These are phyloP conservation scores for Emergomyces orientalis DNA, from an alignment of 2,329 filamentous ascomycete genomes.

Conservation along the genomic window DNA sequence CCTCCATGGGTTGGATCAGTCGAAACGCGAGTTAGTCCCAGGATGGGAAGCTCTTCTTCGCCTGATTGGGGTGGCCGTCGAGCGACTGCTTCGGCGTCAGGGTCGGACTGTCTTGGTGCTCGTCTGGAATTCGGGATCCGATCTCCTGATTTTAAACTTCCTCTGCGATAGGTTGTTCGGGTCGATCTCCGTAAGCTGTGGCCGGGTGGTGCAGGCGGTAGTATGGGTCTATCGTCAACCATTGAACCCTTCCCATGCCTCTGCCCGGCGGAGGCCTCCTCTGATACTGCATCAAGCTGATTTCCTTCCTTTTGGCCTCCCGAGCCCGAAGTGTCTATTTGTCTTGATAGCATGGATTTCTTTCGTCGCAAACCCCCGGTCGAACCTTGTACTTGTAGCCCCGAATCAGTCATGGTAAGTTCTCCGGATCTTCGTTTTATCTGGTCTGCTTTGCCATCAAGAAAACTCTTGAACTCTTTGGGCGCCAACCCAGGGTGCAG, in stretches of 20 bases:
- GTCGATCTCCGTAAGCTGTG: constrained; percentile 81
- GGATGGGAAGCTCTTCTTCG: constrained; percentile 26
- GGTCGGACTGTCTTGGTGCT: constrained; percentile 53
- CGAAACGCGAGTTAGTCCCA: constrained; percentile 27
- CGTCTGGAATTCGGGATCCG: constrained; percentile 67
- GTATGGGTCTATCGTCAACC: constrained; percentile 71
- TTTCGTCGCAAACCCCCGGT: constrained; percentile 63
- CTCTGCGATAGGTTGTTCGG: constrained; percentile 80
- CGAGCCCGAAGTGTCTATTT: constrained; percentile 65
- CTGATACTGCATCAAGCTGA: constrained; percentile 12
- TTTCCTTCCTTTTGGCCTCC: neutral
- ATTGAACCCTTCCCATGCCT: constrained; percentile 8
- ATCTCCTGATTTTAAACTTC: constrained; percentile 73
- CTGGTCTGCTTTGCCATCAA: constrained; percentile 84
- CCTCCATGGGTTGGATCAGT: constrained; percentile 28
- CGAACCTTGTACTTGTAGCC: constrained; percentile 46
- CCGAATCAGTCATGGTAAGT: constrained; percentile 52
- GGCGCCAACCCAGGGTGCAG: constrained; percentile 92
- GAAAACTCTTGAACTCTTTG: constrained; percentile 90
- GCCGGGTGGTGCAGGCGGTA: constrained; percentile 64
- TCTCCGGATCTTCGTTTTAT: constrained; percentile 78
- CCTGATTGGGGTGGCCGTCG: constrained; percentile 27
- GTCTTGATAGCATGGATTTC: constrained; percentile 89
- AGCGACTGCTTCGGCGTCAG: constrained; percentile 45
- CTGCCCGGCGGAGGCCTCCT: constrained; percentile 10